Base-by-base conservation (phyloP, 2,329 filamentous ascomycete genomes). In the Zymoseptoria pseudotritici region DNA sequence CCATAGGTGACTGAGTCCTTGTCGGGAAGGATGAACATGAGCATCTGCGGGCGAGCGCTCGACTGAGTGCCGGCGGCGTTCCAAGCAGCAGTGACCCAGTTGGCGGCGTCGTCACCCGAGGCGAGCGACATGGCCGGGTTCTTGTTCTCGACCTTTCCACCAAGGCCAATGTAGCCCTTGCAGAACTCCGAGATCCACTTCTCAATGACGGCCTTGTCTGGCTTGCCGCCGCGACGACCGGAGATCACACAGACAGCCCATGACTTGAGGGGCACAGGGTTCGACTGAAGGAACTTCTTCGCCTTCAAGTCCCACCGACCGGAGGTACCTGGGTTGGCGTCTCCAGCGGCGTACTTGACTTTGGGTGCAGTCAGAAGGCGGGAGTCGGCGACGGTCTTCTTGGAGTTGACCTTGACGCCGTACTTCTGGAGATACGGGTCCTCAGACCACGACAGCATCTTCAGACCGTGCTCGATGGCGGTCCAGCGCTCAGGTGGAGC, bases 251-350 rank as follows among this genome's bases (percentile, higher is more conserved):
- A 83, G 24, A 97, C 80, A 4, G 86, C 90, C 92, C 93, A 99
- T 21, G 81, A 82, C 55, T 78, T 79, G 6, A 97, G 79, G 8
- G 70, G 67, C 3, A 56, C 57, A 0, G 75, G 66, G 70, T 96
- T 94, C 3, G 82, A 74, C 56, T 78, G 76, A 11, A 86, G 79
- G 72, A 97, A 97, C 72, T 88, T 87, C 74, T 90, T 91, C 29
- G 86, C 86, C 50, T 90, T 86, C 10, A 97, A 79, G 72, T 96
- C 90, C 94, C 94, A 99, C 22, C 91, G 87, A 36, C 93, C 94
- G 29, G 76, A 74, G 19, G 81, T 83, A 20, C 83, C 81, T 1
- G 90, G 89, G 58, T 86, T 84, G 4, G 79, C 73, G 7, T 70
- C 56, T 69, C 76, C 80, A 13, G 57, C 56, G 1, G 77, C 83